Evolutionary conservation across 2,329 filamentous ascomycete genomes (phyloP), one percentile per base, ranked within the genome.

Genomic region (Ampelomyces quisqualis): DNA sequence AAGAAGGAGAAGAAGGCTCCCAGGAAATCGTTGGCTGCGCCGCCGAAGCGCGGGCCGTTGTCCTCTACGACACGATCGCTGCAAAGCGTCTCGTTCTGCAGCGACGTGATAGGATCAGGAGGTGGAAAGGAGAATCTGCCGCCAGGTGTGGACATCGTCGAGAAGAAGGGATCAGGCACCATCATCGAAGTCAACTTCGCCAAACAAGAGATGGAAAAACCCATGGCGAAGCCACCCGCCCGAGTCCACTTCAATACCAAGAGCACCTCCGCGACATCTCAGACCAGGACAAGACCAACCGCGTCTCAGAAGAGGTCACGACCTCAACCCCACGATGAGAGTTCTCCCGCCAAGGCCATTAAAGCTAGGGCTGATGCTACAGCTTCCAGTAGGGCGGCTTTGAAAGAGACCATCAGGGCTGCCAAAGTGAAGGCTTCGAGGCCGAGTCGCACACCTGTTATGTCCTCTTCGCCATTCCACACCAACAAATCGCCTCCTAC

Each of bases 81-180:
- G 5, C 76, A 77, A 49, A 71, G 70, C 32, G 55, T 62, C 6
- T 65, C 66, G 4, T 63, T 68, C 27, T 59, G 63, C 13, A 55
- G 67, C 29, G 76, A 81, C 52, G 57, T 76, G n/a, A 55, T 69
- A 43, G 79, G 79, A 17, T 72, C 72, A 34, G 77, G 77, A 22
- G 73, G 73, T 4, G 81, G 81, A 5, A 85, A 85, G 53, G 81
- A 84, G 59, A 85, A 84, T 47, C 56, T 82, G 4, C 79, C 79
- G 10, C 81, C 80, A 1, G 74, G 73, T n/a, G 50, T 58, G 38
- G 55, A 58, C 10, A 49, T 60, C 4, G 45, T 58, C 7, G 53
- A 59, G 30, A 53, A 40, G 36, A 64, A 64, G 45, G 38, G 49
- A 24, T 40, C 43, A 10, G 55, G 55, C 11, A 60, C 54, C 10